Evolutionary conservation across 495 filamentous ascomycete species (phyloP).

Genomic region (Usnea hakonensis): DNA sequence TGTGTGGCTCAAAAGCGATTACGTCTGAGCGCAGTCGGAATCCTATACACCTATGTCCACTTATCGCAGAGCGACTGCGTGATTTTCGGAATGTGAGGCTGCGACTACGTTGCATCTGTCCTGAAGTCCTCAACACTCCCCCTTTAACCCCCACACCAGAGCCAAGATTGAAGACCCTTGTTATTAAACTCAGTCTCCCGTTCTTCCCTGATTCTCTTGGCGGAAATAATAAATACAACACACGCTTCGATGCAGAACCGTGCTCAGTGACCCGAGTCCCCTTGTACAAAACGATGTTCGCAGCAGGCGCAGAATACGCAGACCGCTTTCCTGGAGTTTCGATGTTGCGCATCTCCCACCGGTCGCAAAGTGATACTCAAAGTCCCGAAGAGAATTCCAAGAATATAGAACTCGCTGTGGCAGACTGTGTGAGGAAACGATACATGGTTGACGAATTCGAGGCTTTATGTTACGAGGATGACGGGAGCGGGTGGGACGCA

Average conservation of each 20-base stretch:
- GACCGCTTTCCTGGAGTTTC: background rate
- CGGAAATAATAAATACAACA: background rate
- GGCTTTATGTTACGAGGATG: background rate
- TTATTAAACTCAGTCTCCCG: conserved; percentile 2
- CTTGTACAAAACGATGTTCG: conserved; percentile 1
- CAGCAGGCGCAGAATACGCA: background rate
- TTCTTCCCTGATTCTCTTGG: background rate
- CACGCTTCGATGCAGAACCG: background rate
- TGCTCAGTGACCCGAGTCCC: background rate
- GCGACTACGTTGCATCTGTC: conserved; percentile 9
- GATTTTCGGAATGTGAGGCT: conserved; percentile 1
- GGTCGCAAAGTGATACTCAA: background rate
- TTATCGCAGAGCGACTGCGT: background rate
- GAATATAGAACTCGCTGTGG: background rate
- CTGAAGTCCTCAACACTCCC: background rate
- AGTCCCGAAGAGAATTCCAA: no score
- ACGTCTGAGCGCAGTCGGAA: background rate
- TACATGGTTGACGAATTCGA: conserved; percentile 1
- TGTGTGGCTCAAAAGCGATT: background rate
- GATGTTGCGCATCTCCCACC: background rate
- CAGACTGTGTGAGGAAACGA: conserved; percentile 1
- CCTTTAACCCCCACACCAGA: background rate
- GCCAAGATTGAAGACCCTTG: background rate
- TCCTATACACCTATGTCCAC: conserved; percentile 1
- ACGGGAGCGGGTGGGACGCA: background rate